Evolutionary conservation across 345 rosid species (phyloP).

Genomic region (Nephelium lappaceum): DNA sequence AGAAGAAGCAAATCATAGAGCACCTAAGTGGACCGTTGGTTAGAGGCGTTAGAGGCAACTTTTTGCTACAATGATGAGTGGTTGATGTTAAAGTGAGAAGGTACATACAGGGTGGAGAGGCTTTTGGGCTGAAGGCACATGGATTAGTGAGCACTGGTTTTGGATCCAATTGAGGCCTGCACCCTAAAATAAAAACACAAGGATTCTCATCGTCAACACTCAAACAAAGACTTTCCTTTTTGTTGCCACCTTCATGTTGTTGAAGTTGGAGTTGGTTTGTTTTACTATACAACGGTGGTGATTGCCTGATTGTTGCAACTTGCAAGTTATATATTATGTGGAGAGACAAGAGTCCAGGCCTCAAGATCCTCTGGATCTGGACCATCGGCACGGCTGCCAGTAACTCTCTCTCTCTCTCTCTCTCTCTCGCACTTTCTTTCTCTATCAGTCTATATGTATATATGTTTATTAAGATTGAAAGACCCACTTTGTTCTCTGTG

Average conservation of each 20-base stretch:
- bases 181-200: too few relatives aligned
- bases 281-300: not conserved
- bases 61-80: too few relatives aligned
- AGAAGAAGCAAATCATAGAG: too few relatives aligned
- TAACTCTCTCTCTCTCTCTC: too few relatives aligned
- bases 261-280: too few relatives aligned
- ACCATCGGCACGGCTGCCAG: slow-evolving; percentile 85
- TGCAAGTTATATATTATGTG: slow-evolving; percentile 33
- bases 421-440: not conserved
- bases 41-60: too few relatives aligned
- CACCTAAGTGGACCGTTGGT: too few relatives aligned
- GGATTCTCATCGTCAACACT: too few relatives aligned
- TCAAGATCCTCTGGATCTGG: slow-evolving; percentile 87
- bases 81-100: too few relatives aligned
- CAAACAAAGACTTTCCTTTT: too few relatives aligned
- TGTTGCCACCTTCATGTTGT: too few relatives aligned
- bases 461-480: not conserved
- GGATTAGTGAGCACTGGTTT: not conserved
- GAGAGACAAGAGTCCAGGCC: slow-evolving; percentile 73
- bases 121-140: slow-evolving; percentile 1
- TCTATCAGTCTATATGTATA: not conserved
- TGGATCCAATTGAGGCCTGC: not conserved
- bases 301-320: not conserved
- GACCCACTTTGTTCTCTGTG: slow-evolving; percentile 7
- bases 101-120: not conserved